Evolutionary conservation across 148 eudicot species (phyloP), one percentile per base, ranked within the genome.

Genomic region (Dianthus caryophyllus): DNA sequence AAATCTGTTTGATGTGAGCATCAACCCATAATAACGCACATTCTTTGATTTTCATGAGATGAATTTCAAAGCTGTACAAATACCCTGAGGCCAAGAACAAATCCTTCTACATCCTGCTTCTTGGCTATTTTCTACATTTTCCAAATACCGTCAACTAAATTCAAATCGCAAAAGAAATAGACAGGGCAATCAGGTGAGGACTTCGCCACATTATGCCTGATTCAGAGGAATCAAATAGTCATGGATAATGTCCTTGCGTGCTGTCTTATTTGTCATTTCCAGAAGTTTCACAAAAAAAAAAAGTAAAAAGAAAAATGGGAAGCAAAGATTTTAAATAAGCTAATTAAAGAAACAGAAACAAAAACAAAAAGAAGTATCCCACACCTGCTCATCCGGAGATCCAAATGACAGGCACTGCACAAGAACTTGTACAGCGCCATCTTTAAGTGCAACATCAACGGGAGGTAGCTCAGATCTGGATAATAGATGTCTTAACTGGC

Each of bases 381-480:
- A 33, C 63, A 94, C 99, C 99, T 94, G 97, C 72, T 94, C 97
- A 81, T 94, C 97, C 47, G 85, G 83, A 61, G 96, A 88, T 62
- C 99, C 97, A 79, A 94, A 94, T 52, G 96, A 77, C 31, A 94
- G 90, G 70, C 99, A 86, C 75, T 86, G 97, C 75, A 86, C 88
- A 64, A 94, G 92, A 27, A 81, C 66, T 69, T 84, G 82, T 59
- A 94, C 80, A 38, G 83, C 97, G 75, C 96, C 99, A 68, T 88
- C 85, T 68, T 78, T 75, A 55, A 94, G 79, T 3, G 97, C 97
- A 68, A 91, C 82, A 76, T 90, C 99, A 78, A 94, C 85, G 52
- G 99, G 99, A 72, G 97, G 99, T 25, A 83, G 85, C 74, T 94
- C 99, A 15, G 99, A 88, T 83, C 74, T 86, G 51, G 99, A 86